phyloP scores from a whole-genome alignment of 2,329 filamentous ascomycete species.

The Colletotrichum cordylinicola region DNA sequence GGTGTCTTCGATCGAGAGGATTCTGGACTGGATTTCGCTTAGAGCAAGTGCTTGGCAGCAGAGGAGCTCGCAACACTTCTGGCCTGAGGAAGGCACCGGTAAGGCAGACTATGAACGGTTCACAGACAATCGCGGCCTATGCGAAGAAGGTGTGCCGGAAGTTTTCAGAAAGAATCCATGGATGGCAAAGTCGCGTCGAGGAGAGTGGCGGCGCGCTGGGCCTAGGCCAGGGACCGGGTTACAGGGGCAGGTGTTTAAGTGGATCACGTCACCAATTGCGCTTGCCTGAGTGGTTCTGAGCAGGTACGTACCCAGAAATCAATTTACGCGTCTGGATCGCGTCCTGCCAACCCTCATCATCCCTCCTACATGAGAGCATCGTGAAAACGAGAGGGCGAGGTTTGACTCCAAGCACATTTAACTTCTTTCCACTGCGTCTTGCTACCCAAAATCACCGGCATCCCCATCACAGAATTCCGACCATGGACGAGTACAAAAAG shows the following conservation, averaged over 20 bases:
- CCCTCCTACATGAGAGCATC: background rate
- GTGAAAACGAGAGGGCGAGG: background rate
- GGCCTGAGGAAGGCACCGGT: background rate
- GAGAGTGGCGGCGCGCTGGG: conserved; percentile 5
- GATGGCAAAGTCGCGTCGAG: conserved; percentile 10
- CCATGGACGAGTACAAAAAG: conserved; percentile 69
- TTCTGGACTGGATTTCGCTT: background rate
- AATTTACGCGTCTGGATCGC: conserved; percentile 18
- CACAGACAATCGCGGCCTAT: background rate
- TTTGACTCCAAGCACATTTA: background rate
- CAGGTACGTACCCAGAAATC: conserved; percentile 3
- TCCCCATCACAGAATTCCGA: background rate
- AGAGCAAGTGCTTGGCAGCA: background rate
- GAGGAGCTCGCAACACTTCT: background rate
- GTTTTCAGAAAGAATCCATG: background rate
- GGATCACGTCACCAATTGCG: background rate
- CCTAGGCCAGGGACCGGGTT: background rate
- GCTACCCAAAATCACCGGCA: fast-evolving
- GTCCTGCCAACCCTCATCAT: background rate
- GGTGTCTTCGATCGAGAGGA: background rate
- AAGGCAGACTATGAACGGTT: background rate
- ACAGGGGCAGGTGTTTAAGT: background rate
- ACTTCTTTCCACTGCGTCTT: background rate
- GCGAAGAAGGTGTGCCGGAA: background rate
- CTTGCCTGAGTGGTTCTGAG: background rate